phyloP scores from a whole-genome alignment of 2,329 filamentous ascomycete species.

The Penicillium sp. region DNA sequence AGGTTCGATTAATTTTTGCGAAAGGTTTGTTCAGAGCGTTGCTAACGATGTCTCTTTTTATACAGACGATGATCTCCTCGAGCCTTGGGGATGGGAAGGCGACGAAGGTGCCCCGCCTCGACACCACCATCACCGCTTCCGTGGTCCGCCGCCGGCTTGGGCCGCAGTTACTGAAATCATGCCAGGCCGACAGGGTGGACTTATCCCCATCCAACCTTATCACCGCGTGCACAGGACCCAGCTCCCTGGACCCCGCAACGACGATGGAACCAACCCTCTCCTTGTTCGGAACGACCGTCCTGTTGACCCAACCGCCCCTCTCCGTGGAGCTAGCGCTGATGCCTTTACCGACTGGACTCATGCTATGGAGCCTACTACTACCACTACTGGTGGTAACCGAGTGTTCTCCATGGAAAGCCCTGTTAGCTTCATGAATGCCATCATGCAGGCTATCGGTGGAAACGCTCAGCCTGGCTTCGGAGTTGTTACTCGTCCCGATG shows the following conservation, averaged over 20 bases:
- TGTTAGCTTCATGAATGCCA: slow-evolving; percentile 55
- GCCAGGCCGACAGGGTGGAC: slow-evolving; percentile 47
- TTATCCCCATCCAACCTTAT: slow-evolving; percentile 41
- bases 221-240: slow-evolving; percentile 42
- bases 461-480: slow-evolving; percentile 43
- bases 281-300: slow-evolving; percentile 59
- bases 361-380: slow-evolving; percentile 41
- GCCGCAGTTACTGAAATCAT: slow-evolving; percentile 58
- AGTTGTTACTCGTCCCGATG: slow-evolving; percentile 45
- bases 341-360: slow-evolving; percentile 52
- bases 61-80: slow-evolving; percentile 36
- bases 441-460: slow-evolving; percentile 52
- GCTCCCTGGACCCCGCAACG: slow-evolving; percentile 51
- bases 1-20: slow-evolving; percentile 17
- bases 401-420: slow-evolving; percentile 48
- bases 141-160: slow-evolving; percentile 56
- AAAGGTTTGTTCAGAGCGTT: not conserved
- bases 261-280: slow-evolving; percentile 83
- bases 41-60: not conserved
- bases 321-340: slow-evolving; percentile 36
- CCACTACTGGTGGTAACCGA: slow-evolving; percentile 38
- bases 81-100: slow-evolving; percentile 50
- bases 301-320: slow-evolving; percentile 33
- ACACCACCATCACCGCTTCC: slow-evolving; percentile 52
- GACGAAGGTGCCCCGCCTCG: slow-evolving; percentile 49